Base-by-base conservation (phyloP, 2,329 filamentous ascomycete genomes). In the Aplosporella prunicola region DNA sequence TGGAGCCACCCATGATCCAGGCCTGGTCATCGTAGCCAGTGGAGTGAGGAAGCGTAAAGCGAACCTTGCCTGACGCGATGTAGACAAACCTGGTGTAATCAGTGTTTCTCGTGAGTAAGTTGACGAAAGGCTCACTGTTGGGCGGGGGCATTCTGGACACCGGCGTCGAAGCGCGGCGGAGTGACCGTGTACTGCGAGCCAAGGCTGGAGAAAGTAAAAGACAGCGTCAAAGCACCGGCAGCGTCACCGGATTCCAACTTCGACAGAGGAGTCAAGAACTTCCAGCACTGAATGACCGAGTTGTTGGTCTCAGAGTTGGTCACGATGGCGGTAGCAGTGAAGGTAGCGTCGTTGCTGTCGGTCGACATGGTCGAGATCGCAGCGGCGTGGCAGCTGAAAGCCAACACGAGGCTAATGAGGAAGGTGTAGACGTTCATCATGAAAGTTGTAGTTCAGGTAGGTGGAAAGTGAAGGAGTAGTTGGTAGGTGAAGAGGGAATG, bases 231-330 rank as follows among this genome's bases (percentile, higher is more conserved):
- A 22, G 51, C 41, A 24, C 53, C 46, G 5, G 49, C 49, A 8
- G 22, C n/a, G 22, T 24, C 22, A 24, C 22, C 22, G 22, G n/a
- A n/a, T 8, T 24, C 8, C 22, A 24, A 24, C 5, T 32, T 25
- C 42, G 58, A 50, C 4, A 53, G 53, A 6, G 39, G 36, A n/a
- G 25, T 43, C 25, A 59, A 49, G 16, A 22, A 23, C 18, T 51
- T 44, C 55, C 55, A 59, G 43, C 55, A 60, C 43, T 58, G 49
- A 24, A 58, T 47, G 8, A 42, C 43, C 7, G 56, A 56, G 32
- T 45, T 44, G 44, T n/a, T n/a, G n/a, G n/a, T n/a, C n/a, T n/a
- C n/a, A n/a, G n/a, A n/a, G n/a, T n/a, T n/a, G n/a, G n/a, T n/a
- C n/a, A n/a, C n/a, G n/a, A n/a, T n/a, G n/a, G n/a, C n/a, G n/a